Base-by-base conservation (phyloP, 129 eudicot species). In the Flaveria linearis region DNA sequence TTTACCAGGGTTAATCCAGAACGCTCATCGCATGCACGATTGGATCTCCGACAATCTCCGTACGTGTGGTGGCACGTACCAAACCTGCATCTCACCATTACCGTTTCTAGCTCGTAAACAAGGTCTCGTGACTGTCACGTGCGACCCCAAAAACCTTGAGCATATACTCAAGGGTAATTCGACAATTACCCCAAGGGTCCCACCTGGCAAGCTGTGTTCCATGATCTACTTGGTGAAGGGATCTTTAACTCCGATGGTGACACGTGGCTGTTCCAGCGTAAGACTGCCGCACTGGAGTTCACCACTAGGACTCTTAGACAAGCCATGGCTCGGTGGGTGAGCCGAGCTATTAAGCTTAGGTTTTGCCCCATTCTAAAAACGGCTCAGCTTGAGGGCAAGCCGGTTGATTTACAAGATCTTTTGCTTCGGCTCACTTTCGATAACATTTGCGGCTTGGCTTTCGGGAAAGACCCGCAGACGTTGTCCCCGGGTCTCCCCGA, bases 281-380 rank as follows among this genome's bases (percentile, higher is more conserved):
- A 89, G 81, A 89, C 94, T 16, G 94, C 94, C 3, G 94, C 94
- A 0, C 81, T 89, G 81, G 94, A 89, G 46, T 89, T 89, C 67
- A 89, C 94, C 57, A 89, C 94, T 23, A 73, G 96, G 26, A 90
- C 96, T 0, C 88, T 90, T 53, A 69, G 96, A 18, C 96, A 90
- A 49, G 96, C 96, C 76, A 90, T 90, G 96, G 96, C 88, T 74
- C 70, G 96, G 42, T 90, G 96, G 96, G 96, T 90, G 25, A 90
- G 86, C 72, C 90, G 92, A 68, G 89, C 92, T 20, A 90, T 90
- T 18, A 84, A 87, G 80, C 67, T 65, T 5, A 50, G 96, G 64
- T 85, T 90, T 17, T 84, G 88, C 52, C 96, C 90, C 0, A 87
- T 90, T 36, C 71, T 90, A 0, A 45, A 87, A 56, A 74, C 87